Evolutionary conservation across 139 green algal species (phyloP), one percentile per base, ranked within the genome.

Genomic region (Desmodesmus armatus): DNA sequence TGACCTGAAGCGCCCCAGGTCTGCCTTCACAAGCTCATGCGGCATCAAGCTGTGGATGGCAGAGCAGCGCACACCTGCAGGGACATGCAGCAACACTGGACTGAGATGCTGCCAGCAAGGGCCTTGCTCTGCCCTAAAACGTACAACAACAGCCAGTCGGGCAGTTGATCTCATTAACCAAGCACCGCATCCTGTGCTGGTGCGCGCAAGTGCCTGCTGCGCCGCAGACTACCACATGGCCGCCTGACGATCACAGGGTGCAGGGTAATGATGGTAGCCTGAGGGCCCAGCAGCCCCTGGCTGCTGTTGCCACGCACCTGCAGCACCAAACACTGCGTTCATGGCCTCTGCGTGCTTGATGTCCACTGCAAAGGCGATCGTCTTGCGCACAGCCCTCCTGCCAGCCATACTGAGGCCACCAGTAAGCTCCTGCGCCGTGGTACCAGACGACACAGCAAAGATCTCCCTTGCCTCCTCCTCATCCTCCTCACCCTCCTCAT

Each of bases 281-380:
- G n/a, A n/a, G n/a, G n/a, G n/a, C n/a, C n/a, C n/a, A n/a, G n/a
- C n/a, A n/a, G n/a, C 53, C 53, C 53, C 53, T 65, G 53, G 21
- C 53, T 19, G 53, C 53, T 65, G 53, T 4, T 41, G 33, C 65
- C n/a, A 29, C 53, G 43, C 60, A 84, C 77, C 77, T 29, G 67
- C 77, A 35, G 37, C 37, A 25, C 33, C 4, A 29, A 88, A 88
- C 19, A 39, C 15, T 0, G 40, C 55, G 13, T 63, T 35, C 17
- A 88, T 66, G 6, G 74, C 77, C 67, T 70, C 53, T 17, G 85
- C 77, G 55, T 88, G 85, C 39, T 70, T 27, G 27, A 82, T 70
- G 31, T 78, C 85, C 5, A 85, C 77, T 40, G 77, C 82, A 78
- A 88, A 88, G 15, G 51, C 85, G 25, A 88, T 65, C 0, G 78